Evolutionary conservation across 306 rosid species (phyloP).

Genomic region (Prunus salicina): DNA sequence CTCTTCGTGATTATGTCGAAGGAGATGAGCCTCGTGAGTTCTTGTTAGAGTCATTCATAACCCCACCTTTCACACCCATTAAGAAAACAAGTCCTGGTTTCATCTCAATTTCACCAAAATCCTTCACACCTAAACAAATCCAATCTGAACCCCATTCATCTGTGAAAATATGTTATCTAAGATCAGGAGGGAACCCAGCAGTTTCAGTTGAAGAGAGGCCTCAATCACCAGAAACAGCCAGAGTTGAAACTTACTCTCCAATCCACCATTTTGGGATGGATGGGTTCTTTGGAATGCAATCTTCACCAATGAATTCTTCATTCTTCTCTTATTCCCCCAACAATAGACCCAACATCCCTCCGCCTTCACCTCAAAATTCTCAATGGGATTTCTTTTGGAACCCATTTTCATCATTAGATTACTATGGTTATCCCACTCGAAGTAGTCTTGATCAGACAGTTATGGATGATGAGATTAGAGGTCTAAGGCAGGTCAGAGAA

Average conservation of each 20-base stretch:
- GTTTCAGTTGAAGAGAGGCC: slow-evolving; percentile 84
- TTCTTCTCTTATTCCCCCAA: slow-evolving; percentile 64
- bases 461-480: slow-evolving; percentile 66
- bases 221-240: slow-evolving; percentile 60
- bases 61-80: slow-evolving; percentile 57
- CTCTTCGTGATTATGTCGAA: slow-evolving; percentile 73
- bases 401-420: slow-evolving; percentile 78
- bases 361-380: slow-evolving; percentile 67
- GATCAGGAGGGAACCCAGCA: slow-evolving; percentile 67
- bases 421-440: slow-evolving; percentile 64
- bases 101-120: slow-evolving; percentile 59
- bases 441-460: slow-evolving; percentile 42
- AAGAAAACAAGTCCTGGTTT: slow-evolving; percentile 57
- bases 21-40: slow-evolving; percentile 55
- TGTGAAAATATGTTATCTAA: slow-evolving; percentile 60
- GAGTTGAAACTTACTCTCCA: slow-evolving; percentile 66
- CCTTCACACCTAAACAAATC: slow-evolving; percentile 37
- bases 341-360: slow-evolving; percentile 54
- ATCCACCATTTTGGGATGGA: slow-evolving; percentile 54
- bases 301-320: slow-evolving; percentile 54
- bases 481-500: slow-evolving; percentile 69
- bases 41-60: slow-evolving; percentile 57
- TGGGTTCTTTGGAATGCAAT: slow-evolving; percentile 57
- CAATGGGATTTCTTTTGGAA: slow-evolving; percentile 98
- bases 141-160: slow-evolving; percentile 46